These are phyloP conservation scores for Paramecium octaurelia DNA, from an alignment of 73 alveolate species.

Conservation along the genomic window DNA sequence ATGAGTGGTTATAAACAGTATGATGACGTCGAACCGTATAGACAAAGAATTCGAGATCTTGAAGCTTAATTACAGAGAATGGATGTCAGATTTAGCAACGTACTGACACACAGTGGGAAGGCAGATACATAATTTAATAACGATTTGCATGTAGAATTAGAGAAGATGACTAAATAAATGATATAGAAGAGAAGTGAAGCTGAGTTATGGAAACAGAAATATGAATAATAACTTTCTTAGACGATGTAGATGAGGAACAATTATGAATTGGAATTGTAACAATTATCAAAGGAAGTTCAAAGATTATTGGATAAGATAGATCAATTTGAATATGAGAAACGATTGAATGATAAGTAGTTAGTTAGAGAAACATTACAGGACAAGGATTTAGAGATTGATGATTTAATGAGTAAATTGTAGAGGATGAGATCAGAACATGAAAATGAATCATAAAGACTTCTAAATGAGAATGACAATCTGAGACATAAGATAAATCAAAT, in stretches of 20 bases:
- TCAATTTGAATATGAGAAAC: not conserved
- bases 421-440: not conserved
- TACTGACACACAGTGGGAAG: not conserved
- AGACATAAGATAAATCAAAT: constrained; percentile 31
- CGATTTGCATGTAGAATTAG: constrained; percentile 14
- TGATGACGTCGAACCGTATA: constrained; percentile 7
- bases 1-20: not conserved
- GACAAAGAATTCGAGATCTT: constrained; percentile 1
- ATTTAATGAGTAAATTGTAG: not conserved
- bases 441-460: not conserved
- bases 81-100: constrained; percentile 36
- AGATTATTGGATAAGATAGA: constrained; percentile 18
- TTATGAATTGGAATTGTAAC: constrained; percentile 30
- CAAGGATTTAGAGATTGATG: constrained; percentile 1
- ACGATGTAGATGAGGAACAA: constrained; percentile 20
- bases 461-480: not conserved
- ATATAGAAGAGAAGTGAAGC: constrained; percentile 1
- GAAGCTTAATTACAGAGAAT: constrained; percentile 27
- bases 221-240: not conserved
- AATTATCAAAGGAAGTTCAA: constrained; percentile 31
- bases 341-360: not conserved
- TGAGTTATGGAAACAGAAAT: constrained; percentile 44
- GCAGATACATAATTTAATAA: not conserved
- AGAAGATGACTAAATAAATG: not conserved
- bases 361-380: not conserved